phyloP scores from a whole-genome alignment of 2,329 filamentous ascomycete genomes.

The Diaporthe destruens region DNA sequence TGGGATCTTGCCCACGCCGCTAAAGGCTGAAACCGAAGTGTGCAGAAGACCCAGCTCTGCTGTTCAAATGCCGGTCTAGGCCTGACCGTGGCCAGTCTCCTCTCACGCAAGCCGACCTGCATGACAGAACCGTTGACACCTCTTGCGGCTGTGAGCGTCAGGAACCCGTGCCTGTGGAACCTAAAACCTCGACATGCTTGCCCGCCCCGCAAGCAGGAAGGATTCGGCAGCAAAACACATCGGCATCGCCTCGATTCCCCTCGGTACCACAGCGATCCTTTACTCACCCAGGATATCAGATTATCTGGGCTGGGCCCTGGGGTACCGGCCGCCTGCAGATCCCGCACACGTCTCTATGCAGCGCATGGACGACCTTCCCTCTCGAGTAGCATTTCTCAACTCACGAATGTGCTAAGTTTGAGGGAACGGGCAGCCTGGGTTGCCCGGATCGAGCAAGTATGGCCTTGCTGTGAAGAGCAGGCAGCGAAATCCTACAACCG shows the following conservation, averaged over 20 bases:
- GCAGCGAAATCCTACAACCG: neutral
- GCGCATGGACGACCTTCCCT: neutral
- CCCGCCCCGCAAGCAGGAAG: neutral
- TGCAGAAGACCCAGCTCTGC: constrained; percentile 13
- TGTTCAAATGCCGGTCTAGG: constrained; percentile 21
- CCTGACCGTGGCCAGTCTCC: neutral
- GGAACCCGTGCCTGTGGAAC: neutral
- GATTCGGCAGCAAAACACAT: constrained; percentile 7
- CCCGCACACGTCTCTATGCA: neutral
- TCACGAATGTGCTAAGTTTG: neutral
- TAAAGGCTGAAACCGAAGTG: neutral
- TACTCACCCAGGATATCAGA: neutral
- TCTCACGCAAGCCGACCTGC: neutral
- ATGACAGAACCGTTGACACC: neutral
- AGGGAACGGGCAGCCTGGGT: neutral
- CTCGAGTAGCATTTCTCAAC: constrained; percentile 8
- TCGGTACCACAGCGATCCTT: constrained; percentile 6
- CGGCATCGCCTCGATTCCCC: neutral
- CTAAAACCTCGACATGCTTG: neutral
- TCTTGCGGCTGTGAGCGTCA: constrained; percentile 7
- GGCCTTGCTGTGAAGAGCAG: constrained; percentile 15
- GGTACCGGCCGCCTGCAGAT: neutral
- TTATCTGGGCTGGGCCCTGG: neutral
- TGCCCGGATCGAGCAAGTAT: neutral
- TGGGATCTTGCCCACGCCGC: constrained; percentile 3